Evolutionary conservation across 2,329 filamentous ascomycete genomes (phyloP), one percentile per base, ranked within the genome.

Genomic region (Clarireedia paspali): DNA sequence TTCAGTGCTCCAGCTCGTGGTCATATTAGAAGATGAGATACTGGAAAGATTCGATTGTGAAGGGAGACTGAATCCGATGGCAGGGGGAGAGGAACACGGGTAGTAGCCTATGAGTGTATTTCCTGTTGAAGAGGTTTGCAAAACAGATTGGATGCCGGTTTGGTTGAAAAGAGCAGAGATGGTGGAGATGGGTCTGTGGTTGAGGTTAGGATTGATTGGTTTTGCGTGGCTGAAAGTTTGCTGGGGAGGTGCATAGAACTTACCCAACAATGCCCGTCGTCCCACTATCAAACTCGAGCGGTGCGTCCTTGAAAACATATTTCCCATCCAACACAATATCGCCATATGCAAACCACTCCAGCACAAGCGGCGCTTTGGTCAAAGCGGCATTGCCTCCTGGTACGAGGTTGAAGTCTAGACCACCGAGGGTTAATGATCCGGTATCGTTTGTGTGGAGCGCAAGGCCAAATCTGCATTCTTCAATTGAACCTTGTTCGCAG

Each of bases 241-340:
- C 20, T 20, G 20, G 38, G 17, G 1, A 17, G 39, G n/a, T 14
- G 9, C 2, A 20, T 3, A 24, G 10, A 12, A 50, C 52, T 55
- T 38, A 59, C 49, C 51, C 52, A 26, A 60, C 6, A 10, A 59
- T 55, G 2, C 26, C 53, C 1, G 53, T 49, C 20, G 54, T 61
- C 5, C 57, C 57, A 30, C 59, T 60, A 26, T 61, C 56, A 17
- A 58, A 26, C 12, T 52, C 56, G 9, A 59, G 27, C 2, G 15
- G 3, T 1, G 40, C 14, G 52, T 62, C 48, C 2, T 45, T 49
- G 7, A 20, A 14, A 12, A 57, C 7, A 9, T 57, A 27, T 9
- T 48, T 53, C 17, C 56, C 56, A n/a, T 59, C 36, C 23, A 54
- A 6, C 2, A 56, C 53, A n/a, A 59, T 15, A 56, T 59, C 60